Base-by-base conservation (phyloP, 2,329 filamentous ascomycete genomes). In the Teratosphaeria pseudoeucalypti region DNA sequence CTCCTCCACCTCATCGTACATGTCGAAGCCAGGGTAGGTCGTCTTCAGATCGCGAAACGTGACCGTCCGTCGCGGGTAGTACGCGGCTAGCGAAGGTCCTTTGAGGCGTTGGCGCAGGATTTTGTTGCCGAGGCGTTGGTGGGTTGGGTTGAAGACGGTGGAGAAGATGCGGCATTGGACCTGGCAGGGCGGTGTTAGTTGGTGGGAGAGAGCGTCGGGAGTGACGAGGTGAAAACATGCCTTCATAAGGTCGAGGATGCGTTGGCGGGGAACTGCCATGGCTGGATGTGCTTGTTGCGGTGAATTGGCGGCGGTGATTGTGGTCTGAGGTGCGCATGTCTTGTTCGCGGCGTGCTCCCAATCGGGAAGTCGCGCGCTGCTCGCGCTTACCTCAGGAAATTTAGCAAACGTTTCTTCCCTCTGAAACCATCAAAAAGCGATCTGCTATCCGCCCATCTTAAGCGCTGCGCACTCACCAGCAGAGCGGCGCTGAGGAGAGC, bases 131-230 rank as follows among this genome's bases (percentile, higher is more conserved):
- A 90, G 84, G 63, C 94, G 89, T 62, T 88, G 75, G 66, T 85
- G 80, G 58, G 90, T 82, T 29, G 94, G 94, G 76, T 99, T 99
- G 80, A 86, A 97, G 57, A 87, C 92, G 56, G 88, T 89, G 70
- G 86, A 87, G 80, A 97, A 99, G 78, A 97, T 84, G 73, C 86
- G 85, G 81, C 90, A 96, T 87, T 92, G 91, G 71, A 84, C 83
- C 92, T 96, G 68, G 19, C 14, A 43, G 34, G 7, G 34, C 12
- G 37, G 10, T 52, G 54, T 57, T n/a, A 52, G 27, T 56, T n/a
- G n/a, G 49, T 11, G 57, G 29, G 12, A 47, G 43, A 57, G 56
- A 52, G 9, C 52, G 53, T 53, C 6, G n/a, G 54, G 27, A 39
- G 29, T 39, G 37, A 7, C 2, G 55, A 34, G 37, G 4, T 67